Percentiles rank a stretch among this genome's conserved stretches.
Evolutionary conservation across 768 basidiomycete species (phyloP).

Genomic region (Asterophora parasitica): DNA sequence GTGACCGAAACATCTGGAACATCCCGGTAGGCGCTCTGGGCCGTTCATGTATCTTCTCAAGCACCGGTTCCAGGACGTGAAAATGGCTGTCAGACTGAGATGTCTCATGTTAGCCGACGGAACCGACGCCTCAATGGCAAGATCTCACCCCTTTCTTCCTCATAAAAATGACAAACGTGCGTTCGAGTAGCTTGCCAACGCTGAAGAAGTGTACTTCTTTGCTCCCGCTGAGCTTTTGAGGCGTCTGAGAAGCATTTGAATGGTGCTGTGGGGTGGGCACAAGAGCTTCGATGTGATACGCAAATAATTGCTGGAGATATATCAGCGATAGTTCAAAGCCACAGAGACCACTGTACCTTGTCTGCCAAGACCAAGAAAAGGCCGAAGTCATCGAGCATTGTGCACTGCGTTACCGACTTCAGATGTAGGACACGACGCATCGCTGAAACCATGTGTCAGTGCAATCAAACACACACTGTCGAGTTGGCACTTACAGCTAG

Average conservation of each 20-base stretch:
- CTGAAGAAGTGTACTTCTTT: slow-evolving; percentile 96
- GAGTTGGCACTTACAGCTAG: slow-evolving; percentile 56
- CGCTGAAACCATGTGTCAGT: slow-evolving; percentile 48
- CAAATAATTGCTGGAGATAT: slow-evolving; percentile 68
- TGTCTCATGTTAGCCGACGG: slow-evolving; percentile 2
- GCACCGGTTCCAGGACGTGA: slow-evolving; percentile 88
- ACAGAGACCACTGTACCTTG: slow-evolving; percentile 55
- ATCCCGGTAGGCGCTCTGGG: slow-evolving; percentile 57
- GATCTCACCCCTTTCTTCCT: slow-evolving; percentile 76
- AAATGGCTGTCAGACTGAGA: slow-evolving; percentile 77
- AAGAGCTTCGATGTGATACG: slow-evolving; percentile 93
- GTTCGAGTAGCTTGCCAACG: slow-evolving; percentile 79
- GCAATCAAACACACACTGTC: not conserved
- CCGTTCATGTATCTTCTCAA: slow-evolving; percentile 78
- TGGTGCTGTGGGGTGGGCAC: slow-evolving; percentile 80
- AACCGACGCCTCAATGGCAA: slow-evolving; percentile 34
- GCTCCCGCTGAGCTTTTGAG: slow-evolving; percentile 84
- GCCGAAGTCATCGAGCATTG: slow-evolving; percentile 94
- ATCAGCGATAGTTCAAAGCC: not conserved
- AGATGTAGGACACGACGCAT: slow-evolving; percentile 90
- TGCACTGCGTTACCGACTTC: slow-evolving; percentile 89
- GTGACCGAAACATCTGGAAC: slow-evolving; percentile 58
- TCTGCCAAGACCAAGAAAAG: slow-evolving; percentile 94
- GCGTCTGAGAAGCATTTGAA: slow-evolving; percentile 67
- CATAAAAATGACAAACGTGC: slow-evolving; percentile 94